A percentile compares a stretch with the other conserved stretches of the same genome.
Conservation (phyloP, 1,139 yeast genomes). For the Diutina siamensis region DNA sequence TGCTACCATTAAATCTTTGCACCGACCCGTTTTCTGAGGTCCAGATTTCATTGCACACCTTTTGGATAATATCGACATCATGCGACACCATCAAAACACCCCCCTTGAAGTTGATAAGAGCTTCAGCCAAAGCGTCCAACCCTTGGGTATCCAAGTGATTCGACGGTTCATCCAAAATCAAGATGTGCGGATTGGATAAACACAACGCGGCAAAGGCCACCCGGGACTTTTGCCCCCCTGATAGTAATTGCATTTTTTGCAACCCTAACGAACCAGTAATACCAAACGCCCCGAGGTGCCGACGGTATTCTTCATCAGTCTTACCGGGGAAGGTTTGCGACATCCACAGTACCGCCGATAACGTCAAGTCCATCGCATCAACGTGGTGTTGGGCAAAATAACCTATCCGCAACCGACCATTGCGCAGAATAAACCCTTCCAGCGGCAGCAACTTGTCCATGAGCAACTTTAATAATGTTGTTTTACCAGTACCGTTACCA, state of each 20-base stretch:
- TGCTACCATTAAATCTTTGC: conserved; percentile 68
- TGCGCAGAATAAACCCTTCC: conserved; percentile 64
- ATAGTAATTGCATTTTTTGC: conserved; percentile 78
- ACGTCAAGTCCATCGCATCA: conserved; percentile 87
- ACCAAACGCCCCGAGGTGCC: conserved; percentile 94
- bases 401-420: conserved; percentile 84
- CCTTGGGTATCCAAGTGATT: conserved; percentile 98
- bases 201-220: conserved; percentile 96
- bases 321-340: conserved; percentile 83
- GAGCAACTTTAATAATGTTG: conserved; percentile 77
- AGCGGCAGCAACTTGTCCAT: conserved; percentile 69
- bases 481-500: conserved; percentile 99
- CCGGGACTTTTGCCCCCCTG: conserved; percentile 98
- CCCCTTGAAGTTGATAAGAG: conserved; percentile 78
- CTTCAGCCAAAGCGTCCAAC: conserved; percentile 88
- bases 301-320: conserved; percentile 92
- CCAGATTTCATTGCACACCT: conserved; percentile 91
- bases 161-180: conserved; percentile 95
- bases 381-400: conserved; percentile 99
- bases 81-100: conserved; percentile 97
- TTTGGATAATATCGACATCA: conserved; percentile 82
- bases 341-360: conserved; percentile 93
- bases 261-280: conserved; percentile 89
- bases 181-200: conserved; percentile 80
- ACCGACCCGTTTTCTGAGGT: conserved; percentile 83